These are phyloP conservation scores for Podila epigama DNA, from an alignment of 192 early-diverging fungal genomes.

Conservation along the genomic window DNA sequence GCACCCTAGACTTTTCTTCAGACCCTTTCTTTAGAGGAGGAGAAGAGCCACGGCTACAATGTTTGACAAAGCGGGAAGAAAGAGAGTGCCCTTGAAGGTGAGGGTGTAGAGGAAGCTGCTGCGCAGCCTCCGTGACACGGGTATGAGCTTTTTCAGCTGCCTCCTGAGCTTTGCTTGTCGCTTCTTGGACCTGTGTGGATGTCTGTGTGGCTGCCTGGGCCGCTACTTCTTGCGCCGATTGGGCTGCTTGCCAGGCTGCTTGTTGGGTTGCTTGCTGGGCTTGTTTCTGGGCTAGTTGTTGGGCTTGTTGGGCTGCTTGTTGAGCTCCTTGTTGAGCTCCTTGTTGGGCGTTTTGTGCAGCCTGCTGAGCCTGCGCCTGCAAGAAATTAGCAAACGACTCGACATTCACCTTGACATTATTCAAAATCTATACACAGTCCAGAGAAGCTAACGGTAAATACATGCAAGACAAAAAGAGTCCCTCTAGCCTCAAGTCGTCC, in stretches of 20 bases:
- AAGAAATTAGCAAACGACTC: conserved; percentile 35
- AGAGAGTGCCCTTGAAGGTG: neutral
- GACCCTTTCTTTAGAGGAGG: too few relatives aligned
- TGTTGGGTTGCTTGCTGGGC: neutral
- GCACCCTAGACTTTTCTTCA: too few relatives aligned
- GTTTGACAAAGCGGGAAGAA: neutral
- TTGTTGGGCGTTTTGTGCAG: conserved; percentile 27
- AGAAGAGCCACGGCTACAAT: neutral
- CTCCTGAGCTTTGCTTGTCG: too few relatives aligned
- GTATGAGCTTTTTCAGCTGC: too few relatives aligned
- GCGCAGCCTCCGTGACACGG: too few relatives aligned
- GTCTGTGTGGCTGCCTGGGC: neutral
- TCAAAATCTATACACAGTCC: conserved; percentile 17
- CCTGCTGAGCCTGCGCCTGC: conserved; percentile 15
- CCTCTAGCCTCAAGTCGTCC: neutral
- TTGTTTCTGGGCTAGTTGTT: neutral
- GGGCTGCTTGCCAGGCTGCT: neutral
- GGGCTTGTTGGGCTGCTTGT: neutral
- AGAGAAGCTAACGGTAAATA: neutral
- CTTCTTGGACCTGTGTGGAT: neutral
- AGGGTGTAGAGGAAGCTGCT: too few relatives aligned
- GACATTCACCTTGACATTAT: conserved; percentile 39
- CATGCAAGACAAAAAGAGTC: neutral
- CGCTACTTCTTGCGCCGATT: too few relatives aligned
- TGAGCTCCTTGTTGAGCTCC: conserved; percentile 13